Base-by-base conservation (phyloP, 352 stramenopile genomes). In the Globisporangium abappressorium region DNA sequence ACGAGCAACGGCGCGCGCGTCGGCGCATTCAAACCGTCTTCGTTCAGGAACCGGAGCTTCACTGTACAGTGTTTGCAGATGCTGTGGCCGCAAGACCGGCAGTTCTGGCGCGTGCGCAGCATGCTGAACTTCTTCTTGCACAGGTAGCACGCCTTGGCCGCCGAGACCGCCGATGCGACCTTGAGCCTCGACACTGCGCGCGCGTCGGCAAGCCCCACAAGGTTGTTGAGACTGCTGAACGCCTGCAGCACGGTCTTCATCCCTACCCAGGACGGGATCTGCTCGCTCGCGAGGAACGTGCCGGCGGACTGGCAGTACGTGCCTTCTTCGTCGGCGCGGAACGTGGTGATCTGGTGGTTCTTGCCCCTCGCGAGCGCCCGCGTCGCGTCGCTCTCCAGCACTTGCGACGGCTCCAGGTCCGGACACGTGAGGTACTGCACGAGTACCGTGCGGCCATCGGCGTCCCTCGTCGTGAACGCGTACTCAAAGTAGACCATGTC, bases 41-140 rank as follows among this genome's bases (percentile, higher is more conserved):
- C 43, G 55, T 70, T 70, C 20, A 64, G 34, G 43, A 70, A 65
- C 24, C 56, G 56, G 30, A 70, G 57, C 46, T 66, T 70, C 30
- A 70, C 28, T 1, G 49, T 70, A n/a, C 65, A 70, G 43, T 66
- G 22, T 26, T 56, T 65, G 34, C 65, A 70, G 51, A 62, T 46
- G 24, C 64, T 65, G 8, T 59, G 70, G 11, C 65, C 66, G 38
- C 70, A 75, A 4, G 64, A 33, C 11, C 66, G 59, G 12, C 61
- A 64, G 36, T 49, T 60, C 15, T 66, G 47, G 66, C 70, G 70
- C 38, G 53, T 60, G 26, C 49, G 64, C 41, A 80, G 56, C 61
- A 80, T 46, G 33, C 66, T 53, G 28, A 76, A 73, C 46, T 74
- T 74, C 58, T 76, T 76, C 49, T 63, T 57, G 61, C 73, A 80